Evolutionary conservation across 2,329 filamentous ascomycete genomes (phyloP), one percentile per base, ranked within the genome.

Genomic region (Nothophoma quercina): DNA sequence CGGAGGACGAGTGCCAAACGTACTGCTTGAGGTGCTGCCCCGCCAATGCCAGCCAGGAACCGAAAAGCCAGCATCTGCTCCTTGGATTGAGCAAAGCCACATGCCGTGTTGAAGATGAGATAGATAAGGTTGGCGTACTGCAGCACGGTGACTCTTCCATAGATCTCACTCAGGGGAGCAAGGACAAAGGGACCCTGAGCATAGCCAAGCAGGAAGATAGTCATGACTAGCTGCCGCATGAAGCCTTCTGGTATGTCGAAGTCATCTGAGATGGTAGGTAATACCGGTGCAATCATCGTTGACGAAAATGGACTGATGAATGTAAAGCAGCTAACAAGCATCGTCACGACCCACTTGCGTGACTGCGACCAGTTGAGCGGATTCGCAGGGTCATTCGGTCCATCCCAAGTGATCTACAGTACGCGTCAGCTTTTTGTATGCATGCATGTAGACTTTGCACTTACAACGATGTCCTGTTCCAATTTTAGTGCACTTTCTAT

Each of bases 301-400:
- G 70, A 73, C 0, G 73, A 72, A 23, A 76, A 69, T 1, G 73
- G 72, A 2, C 71, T 73, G 29, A 75, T 69, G 56, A 75, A 72
- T 1, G 73, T 74, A 55, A 74, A 76, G n/a, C n/a, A n/a, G n/a
- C n/a, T n/a, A 0, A 79, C 77, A 18, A 79, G 71, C 45, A 78
- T 67, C 4, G 77, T 79, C 1, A 75, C 76, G 15, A 73, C 60
- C 78, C 78, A 80, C 60, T 79, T 79, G 40, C 70, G 67, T 41
- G 69, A 69, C 40, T 69, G 68, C 2, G 69, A 63, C 78, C 78
- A 80, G 53, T 81, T 81, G 52, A 78, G 76, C 2, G 78, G 78
- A 49, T 80, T 80, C 26, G 58, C 64, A 12, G 76, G 76, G 50
- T 81, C 78, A 39, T 77, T 68, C 4, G 76, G 75, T 1, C 76